Base-by-base conservation (phyloP, 2,329 filamentous ascomycete species). In the Penicillium aurantiogriseum region DNA sequence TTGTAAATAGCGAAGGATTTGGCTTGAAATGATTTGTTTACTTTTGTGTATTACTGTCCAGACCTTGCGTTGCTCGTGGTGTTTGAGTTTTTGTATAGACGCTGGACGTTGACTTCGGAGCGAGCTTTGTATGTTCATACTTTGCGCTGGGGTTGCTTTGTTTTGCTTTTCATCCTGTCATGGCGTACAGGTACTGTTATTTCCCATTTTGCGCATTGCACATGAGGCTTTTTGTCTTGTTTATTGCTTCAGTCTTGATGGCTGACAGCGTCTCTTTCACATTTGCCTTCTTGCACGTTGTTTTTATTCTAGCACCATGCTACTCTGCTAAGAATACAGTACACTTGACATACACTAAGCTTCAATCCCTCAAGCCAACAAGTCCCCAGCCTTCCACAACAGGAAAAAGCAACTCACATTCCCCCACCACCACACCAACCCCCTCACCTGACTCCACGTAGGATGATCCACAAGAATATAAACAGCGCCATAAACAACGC, bases 1-100 rank as follows among this genome's bases (percentile, higher is more conserved):
- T 96, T n/a, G 80, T 85, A 63, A 91, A 92, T 74, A 95, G 92
- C 69, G 91, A 96, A 73, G 92, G 92, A 3, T 97, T 97, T 81
- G 92, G 92, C 33, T 80, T 97, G 73, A 94, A 92, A 60, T 74
- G 52, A 63, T 50, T 13, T n/a, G 29, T 51, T 31, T 29, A 5
- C 7, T 23, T n/a, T n/a, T n/a, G 29, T 47, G 23, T 35, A 6
- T 5, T 23, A 21, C 21, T 21, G 21, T 23, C 49, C 25, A 25
- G 33, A 4, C 7, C 25, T n/a, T 31, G 35, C 40, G 33, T 42
- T 48, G 36, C 17, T 19, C 5, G 36, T 42, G 36, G 38, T 52
- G 59, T 43, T 59, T 39, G 39, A 31, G 27, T 17, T 43, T 53
- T 51, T 57, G 19, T 48, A 52, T 33, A 52, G 43, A 61, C 55